Percentiles rank a stretch among this genome's conserved stretches.
Evolutionary conservation across 768 basidiomycete genomes (phyloP).

Genomic region (Suillus placidus): DNA sequence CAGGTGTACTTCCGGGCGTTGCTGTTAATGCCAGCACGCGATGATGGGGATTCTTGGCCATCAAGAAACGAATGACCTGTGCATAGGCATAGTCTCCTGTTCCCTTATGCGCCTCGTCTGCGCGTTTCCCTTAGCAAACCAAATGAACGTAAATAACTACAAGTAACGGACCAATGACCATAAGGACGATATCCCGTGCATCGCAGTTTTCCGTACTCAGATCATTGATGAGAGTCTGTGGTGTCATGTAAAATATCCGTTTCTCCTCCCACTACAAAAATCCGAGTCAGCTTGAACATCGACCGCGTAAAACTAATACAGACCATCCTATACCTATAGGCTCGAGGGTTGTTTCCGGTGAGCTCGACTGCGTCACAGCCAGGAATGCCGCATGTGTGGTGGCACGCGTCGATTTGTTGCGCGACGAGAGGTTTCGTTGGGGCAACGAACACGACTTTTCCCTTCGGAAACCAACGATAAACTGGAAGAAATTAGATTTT

Average conservation of each 20-base stretch:
- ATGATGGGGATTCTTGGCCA: slow-evolving; percentile 94
- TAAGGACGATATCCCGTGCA: slow-evolving; percentile 74
- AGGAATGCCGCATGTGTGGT: slow-evolving; percentile 91
- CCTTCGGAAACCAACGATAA: slow-evolving; percentile 91
- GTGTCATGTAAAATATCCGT: slow-evolving; percentile 93
- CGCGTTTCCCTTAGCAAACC: slow-evolving; percentile 12
- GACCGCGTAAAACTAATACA: slow-evolving; percentile 25
- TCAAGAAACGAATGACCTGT: slow-evolving; percentile 83
- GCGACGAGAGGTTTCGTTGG: slow-evolving; percentile 96
- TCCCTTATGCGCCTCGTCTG: slow-evolving; percentile 95
- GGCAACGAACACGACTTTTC: slow-evolving; percentile 92
- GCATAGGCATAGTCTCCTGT: slow-evolving; percentile 94
- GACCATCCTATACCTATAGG: slow-evolving; percentile 62
- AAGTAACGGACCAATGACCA: slow-evolving; percentile 74
- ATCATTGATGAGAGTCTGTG: slow-evolving; percentile 93
- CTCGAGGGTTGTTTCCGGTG: slow-evolving; percentile 69
- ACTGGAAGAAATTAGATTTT: slow-evolving; percentile 43
- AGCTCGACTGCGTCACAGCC: slow-evolving; percentile 83
- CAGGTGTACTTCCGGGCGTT: slow-evolving; percentile 85
- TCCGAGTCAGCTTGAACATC: slow-evolving; percentile 1
- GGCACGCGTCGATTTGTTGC: slow-evolving; percentile 94
- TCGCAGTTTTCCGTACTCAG: slow-evolving; percentile 74
- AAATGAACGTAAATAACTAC: slow-evolving; percentile 1
- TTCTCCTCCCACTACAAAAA: slow-evolving; percentile 71
- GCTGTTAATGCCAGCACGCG: slow-evolving; percentile 93